Base-by-base conservation (phyloP, 176 grass and related monocot species). In the Coix lacrymajobi region DNA sequence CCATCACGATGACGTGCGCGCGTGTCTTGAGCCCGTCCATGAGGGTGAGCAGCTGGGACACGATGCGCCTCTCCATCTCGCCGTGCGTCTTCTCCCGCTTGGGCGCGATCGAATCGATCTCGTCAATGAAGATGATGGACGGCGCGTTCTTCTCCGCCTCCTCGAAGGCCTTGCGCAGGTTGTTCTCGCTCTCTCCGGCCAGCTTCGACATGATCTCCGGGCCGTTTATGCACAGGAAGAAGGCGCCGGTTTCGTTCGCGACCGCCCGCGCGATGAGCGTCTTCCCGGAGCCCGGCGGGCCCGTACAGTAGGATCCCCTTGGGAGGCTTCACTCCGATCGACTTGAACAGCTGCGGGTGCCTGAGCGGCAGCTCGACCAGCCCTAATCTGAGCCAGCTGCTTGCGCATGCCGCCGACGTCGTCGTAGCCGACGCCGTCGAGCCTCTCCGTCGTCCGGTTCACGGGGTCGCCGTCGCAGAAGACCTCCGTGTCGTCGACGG, bases 181-280 rank as follows among this genome's bases (percentile, higher is more conserved):
- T 94, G 19, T 78, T 87, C 81, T 94, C 87, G 30, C 87, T 94
- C 66, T 94, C 92, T 26, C 84, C 84, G 10, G 86, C 86, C 61
- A 91, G 28, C 75, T 89, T 94, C 6, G 89, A 89, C 92, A 94
- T 94, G 13, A 94, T 94, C 44, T 94, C 88, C 0, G 92, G 86
- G 6, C 92, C 85, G 30, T 91, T 91, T 19, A 94, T 88, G 24
- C 83, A 80, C 63, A 94, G 86, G 32, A 94, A 94, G 75, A 89
- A 91, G 0, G 92, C 88, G 6, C 92, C 92, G 0, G 86, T 88
- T 64, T 94, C 86, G 75, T 94, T 94, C 1, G 86, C 92, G 10
- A 91, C 92, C 1, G 92, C 92, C 7, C 83, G 77, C 5, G 88
- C 86, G 11, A 94, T 94, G 0, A 94, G 54, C 3, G 86, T 91